Evolutionary conservation across 257 asterid species (phyloP).

Genomic region (Ilex asprella): DNA sequence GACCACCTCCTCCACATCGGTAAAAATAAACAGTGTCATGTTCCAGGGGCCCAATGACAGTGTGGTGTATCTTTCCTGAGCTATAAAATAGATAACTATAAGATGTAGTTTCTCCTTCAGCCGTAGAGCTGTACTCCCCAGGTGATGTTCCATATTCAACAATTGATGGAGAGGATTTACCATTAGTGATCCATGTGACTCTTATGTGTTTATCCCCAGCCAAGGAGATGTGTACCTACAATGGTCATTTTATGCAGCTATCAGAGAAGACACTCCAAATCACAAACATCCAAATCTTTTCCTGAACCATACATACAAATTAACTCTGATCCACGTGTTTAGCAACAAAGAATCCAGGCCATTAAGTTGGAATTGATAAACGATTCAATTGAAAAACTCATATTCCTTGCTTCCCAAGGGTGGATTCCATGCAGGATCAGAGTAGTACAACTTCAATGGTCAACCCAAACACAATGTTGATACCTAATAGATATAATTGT

Average conservation of each 20-base stretch:
- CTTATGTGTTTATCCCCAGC: constrained; percentile 78
- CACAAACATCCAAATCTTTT: no score
- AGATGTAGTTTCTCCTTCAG: constrained; percentile 61
- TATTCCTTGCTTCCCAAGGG: no score
- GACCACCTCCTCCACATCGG: constrained; percentile 71
- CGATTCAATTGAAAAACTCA: no score
- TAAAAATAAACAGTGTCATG: constrained; percentile 60
- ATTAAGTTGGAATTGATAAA: no score
- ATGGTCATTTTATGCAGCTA: no score
- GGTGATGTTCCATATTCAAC: constrained; percentile 80
- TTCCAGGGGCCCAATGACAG: constrained; percentile 77
- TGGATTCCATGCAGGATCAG: no score
- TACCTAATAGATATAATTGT: no score
- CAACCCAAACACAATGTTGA: no score
- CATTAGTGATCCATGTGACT: constrained; percentile 59
- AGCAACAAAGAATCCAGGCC: no score
- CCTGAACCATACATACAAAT: neutral
- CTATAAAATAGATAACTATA: constrained; percentile 54
- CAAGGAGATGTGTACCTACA: constrained; percentile 89
- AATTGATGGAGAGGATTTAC: constrained; percentile 44
- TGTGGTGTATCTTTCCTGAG: constrained; percentile 79
- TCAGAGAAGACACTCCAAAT: no score
- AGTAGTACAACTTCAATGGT: no score
- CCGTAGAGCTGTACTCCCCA: constrained; percentile 35
- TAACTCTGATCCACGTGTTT: neutral